Conservation (phyloP, 2,329 filamentous ascomycete species). For the Cucurbitaria berberidis region DNA sequence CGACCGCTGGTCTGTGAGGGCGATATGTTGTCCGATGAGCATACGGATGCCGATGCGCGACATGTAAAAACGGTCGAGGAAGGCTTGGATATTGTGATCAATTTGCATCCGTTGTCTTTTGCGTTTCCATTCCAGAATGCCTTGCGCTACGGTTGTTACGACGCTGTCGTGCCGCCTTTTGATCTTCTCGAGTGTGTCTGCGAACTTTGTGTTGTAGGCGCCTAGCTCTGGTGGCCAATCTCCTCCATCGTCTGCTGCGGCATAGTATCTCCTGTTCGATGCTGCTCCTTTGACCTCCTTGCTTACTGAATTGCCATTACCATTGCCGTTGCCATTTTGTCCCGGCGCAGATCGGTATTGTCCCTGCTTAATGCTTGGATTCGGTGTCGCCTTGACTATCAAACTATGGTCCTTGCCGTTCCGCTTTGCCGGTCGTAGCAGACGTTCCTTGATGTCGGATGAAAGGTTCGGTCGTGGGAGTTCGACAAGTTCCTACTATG, state of each 20-base stretch:
- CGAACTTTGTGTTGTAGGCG: slow-evolving; percentile 91
- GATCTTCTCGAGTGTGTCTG: slow-evolving; percentile 87
- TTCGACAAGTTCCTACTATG: slow-evolving; percentile 82
- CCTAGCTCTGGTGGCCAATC: slow-evolving; percentile 95
- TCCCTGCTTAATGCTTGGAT: slow-evolving; percentile 85
- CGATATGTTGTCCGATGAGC: slow-evolving; percentile 98
- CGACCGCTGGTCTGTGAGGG: slow-evolving; percentile 89
- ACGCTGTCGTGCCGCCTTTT: slow-evolving; percentile 96
- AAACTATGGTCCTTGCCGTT: slow-evolving; percentile 68
- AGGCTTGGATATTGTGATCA: slow-evolving; percentile 94
- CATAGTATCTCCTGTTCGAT: slow-evolving; percentile 77
- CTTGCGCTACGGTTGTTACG: slow-evolving; percentile 96
- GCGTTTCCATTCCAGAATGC: slow-evolving; percentile 97
- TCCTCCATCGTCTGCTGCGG: slow-evolving; percentile 82
- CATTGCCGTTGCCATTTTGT: slow-evolving; percentile 56
- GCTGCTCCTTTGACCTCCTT: slow-evolving; percentile 57
- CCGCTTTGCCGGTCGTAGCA: slow-evolving; percentile 71
- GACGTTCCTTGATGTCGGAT: slow-evolving; percentile 75
- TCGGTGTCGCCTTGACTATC: slow-evolving; percentile 82
- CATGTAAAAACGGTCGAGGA: slow-evolving; percentile 99
- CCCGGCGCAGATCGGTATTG: slow-evolving; percentile 71
- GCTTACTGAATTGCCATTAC: slow-evolving; percentile 54
- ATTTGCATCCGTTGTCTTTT: slow-evolving; percentile 97
- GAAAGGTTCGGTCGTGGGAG: slow-evolving; percentile 78
- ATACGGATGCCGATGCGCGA: slow-evolving; percentile 98